Base-by-base conservation (phyloP, 805 yeast species). In the Starmerella bacillaris region DNA sequence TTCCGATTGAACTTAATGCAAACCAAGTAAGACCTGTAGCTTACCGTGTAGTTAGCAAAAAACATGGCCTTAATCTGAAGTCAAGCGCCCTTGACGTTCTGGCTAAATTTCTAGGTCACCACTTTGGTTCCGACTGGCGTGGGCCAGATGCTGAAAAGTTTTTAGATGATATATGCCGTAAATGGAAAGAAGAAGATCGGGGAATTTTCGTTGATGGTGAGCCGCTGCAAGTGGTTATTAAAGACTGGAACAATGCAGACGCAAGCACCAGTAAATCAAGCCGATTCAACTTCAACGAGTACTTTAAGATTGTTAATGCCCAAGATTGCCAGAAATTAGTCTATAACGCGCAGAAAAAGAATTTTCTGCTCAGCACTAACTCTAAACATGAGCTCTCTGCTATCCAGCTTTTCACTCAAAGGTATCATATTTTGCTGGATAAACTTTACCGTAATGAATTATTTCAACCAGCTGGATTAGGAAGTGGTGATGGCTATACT, bases 11-110 rank as follows among this genome's bases (percentile, higher is more conserved):
- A 38, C 68, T 86, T 2, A 78, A 73, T 35, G 80, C 94, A 0
- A 70, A 86, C 0, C 78, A 78, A 49, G 60, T 89, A 30, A 67
- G 98, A 30, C 98, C 98, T 1, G 59, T 86, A 33, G 95, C 95
- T 0, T 89, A 84, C 54, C 63, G 98, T 27, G 69, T 86, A 2
- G 56, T 89, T 6, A 79, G 96, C 4, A 86, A 83, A 56, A 89
- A 86, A 51, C 86, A 82, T 52, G 94, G 95, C 0, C 65, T 89
- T 20, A 83, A 83, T 53, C 68, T 89, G 43, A 82, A 86, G 49
- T 74, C 94, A 0, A 74, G 78, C 43, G 96, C 94, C 0, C 60
- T 89, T 12, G 67, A 64, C 30, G 66, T 67, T 1, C 58, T 89
- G 21, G 78, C 94, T 1, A 72, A 71, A n/a, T 67, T 70, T 35